Evolutionary conservation across 257 asterid genomes (phyloP).

Genomic region (Oldenlandia corymbosa): DNA sequence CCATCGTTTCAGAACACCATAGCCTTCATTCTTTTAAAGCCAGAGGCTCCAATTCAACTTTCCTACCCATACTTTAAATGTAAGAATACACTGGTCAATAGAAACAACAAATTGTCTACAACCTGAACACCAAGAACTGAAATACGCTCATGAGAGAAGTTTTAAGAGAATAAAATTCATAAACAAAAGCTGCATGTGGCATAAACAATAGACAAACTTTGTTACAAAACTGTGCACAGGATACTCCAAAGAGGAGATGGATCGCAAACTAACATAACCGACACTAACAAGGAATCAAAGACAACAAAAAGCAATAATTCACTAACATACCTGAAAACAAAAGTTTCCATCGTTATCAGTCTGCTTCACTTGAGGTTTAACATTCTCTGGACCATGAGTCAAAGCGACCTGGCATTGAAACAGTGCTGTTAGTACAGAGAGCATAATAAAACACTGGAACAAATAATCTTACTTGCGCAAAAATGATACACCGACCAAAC

Average conservation of each 20-base stretch:
- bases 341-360: conserved; percentile 66
- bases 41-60: too few relatives aligned
- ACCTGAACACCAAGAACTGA: neutral
- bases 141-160: neutral
- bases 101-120: neutral
- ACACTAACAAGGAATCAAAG: conserved; percentile 10
- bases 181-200: neutral
- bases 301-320: conserved; percentile 9
- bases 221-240: neutral
- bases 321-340: conserved; percentile 77
- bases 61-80: too few relatives aligned
- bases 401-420: conserved; percentile 63
- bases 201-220: neutral
- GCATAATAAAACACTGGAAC: neutral
- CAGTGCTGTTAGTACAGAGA: neutral
- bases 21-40: neutral
- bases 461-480: too few relatives aligned
- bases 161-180: neutral
- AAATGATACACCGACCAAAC: too few relatives aligned
- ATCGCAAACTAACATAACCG: neutral
- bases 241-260: neutral
- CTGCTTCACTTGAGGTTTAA: conserved; percentile 77
- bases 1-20: neutral
- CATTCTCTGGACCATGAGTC: conserved; percentile 93
- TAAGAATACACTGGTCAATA: too few relatives aligned